Percentiles rank a stretch among this genome's conserved stretches.
Evolutionary conservation across 108 stramenopile species (phyloP).

Genomic region (Chaetoceros tenuissimus): DNA sequence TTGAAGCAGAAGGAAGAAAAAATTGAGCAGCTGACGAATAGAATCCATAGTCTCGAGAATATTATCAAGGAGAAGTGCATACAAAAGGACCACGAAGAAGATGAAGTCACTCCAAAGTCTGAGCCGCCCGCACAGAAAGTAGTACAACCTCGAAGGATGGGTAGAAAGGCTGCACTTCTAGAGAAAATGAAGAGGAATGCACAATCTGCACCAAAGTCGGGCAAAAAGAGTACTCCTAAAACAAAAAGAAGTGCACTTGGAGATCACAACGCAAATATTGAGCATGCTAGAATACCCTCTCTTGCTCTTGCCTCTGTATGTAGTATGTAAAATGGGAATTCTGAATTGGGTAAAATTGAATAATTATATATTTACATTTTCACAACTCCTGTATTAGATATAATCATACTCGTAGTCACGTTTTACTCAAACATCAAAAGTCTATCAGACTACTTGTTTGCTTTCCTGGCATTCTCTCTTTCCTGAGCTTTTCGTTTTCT

Average conservation of each 20-base stretch:
- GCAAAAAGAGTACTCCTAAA: background rate
- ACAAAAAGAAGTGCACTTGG: background rate
- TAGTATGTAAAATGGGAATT: too few relatives aligned
- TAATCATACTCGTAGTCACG: too few relatives aligned
- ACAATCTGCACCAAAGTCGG: too few relatives aligned
- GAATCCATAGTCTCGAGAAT: background rate
- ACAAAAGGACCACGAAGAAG: background rate
- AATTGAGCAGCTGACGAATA: background rate
- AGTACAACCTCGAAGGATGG: background rate
- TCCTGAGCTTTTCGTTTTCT: slow-evolving; percentile 27
- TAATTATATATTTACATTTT: too few relatives aligned
- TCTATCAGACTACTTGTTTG: background rate
- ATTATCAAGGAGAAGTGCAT: background rate
- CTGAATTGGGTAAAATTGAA: too few relatives aligned
- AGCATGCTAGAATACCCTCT: too few relatives aligned
- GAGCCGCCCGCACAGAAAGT: background rate
- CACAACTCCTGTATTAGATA: too few relatives aligned
- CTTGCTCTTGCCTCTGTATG: too few relatives aligned
- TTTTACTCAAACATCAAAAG: too few relatives aligned
- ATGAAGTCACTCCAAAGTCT: background rate
- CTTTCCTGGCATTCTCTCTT: slow-evolving; percentile 27
- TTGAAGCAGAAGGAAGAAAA: background rate
- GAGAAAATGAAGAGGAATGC: background rate
- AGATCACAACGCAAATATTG: background rate
- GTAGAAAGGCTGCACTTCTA: background rate